Conservation (phyloP, 768 basidiomycete genomes). For the Mycena belliarum region DNA sequence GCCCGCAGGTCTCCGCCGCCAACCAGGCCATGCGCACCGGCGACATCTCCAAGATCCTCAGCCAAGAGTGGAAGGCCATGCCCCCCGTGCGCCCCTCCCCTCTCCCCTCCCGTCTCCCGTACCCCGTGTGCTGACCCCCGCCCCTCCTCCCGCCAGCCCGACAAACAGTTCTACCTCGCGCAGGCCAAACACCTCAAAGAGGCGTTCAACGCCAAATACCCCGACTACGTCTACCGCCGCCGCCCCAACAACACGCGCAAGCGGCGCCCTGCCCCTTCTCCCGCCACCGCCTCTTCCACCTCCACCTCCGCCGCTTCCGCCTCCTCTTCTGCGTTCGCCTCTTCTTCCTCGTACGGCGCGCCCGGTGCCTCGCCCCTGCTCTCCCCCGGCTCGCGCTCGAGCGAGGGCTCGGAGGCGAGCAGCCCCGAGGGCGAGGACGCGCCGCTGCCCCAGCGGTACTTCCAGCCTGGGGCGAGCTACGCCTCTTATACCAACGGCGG, state of each 20-base stretch:
- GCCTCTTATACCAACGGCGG: background rate
- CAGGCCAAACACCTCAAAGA: slow-evolving; percentile 87
- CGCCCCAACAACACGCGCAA: slow-evolving; percentile 86
- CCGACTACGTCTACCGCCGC: slow-evolving; percentile 87
- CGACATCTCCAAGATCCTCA: slow-evolving; percentile 86
- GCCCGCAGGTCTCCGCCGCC: slow-evolving; percentile 84
- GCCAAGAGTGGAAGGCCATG: slow-evolving; percentile 87
- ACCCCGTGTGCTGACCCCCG: background rate
- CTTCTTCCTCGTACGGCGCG: no score
- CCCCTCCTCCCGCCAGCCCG: slow-evolving; percentile 44
- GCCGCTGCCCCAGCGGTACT: slow-evolving; percentile 21
- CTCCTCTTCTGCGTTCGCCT: no score
- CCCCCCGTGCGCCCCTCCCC: slow-evolving; percentile 50
- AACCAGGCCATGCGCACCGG: slow-evolving; percentile 90
- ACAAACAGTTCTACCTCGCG: slow-evolving; percentile 87
- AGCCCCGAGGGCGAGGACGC: slow-evolving; percentile 21
- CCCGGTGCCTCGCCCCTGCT: no score
- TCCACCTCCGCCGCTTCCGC: slow-evolving; percentile 16
- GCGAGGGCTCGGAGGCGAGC: slow-evolving; percentile 15
- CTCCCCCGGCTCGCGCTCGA: no score
- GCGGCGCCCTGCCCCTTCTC: slow-evolving; percentile 38
- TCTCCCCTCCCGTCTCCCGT: background rate
- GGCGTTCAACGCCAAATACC: slow-evolving; percentile 81
- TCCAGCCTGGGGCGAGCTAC: no score
- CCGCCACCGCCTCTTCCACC: slow-evolving; percentile 22